Conservation (phyloP, 1,139 yeast species). For the Geotrichum phurueaensis region DNA sequence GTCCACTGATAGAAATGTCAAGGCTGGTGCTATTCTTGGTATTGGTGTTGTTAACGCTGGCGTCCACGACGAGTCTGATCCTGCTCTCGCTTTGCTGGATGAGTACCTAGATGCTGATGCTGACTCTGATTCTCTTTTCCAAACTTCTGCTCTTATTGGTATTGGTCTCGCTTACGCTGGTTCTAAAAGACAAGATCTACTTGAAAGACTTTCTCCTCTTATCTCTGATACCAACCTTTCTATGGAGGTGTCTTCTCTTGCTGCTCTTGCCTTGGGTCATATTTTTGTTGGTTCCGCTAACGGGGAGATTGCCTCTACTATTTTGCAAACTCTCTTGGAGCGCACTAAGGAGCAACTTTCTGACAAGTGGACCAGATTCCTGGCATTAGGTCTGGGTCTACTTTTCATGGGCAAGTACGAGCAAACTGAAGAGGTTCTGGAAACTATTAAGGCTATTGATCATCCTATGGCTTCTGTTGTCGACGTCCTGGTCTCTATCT, state of each 20-base stretch:
- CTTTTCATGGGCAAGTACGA: conserved; percentile 92
- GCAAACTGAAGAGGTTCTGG: conserved; percentile 90
- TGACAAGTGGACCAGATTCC: conserved; percentile 80
- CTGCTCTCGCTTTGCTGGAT: conserved; percentile 73
- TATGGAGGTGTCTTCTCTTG: conserved; percentile 74
- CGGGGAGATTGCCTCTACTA: conserved; percentile 87
- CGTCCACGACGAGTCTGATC: conserved; percentile 93
- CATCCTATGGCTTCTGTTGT: conserved; percentile 89
- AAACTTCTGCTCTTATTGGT: conserved; percentile 81
- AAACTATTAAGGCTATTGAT: conserved; percentile 90
- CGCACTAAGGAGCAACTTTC: conserved; percentile 72
- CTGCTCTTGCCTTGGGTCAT: conserved; percentile 90
- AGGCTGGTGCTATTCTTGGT: conserved; percentile 95
- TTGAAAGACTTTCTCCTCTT: conserved; percentile 73
- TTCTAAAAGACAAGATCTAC: conserved; percentile 77
- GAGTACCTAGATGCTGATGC: conserved; percentile 59
- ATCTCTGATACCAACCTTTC: conserved; percentile 73
- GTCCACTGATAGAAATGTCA: conserved; percentile 77
- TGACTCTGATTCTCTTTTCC: conserved; percentile 39
- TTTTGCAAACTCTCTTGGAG: conserved; percentile 83
- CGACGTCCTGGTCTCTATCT: conserved; percentile 82
- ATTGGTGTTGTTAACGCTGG: conserved; percentile 93
- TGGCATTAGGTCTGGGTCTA: conserved; percentile 88
- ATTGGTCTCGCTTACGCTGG: conserved; percentile 96
- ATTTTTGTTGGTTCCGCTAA: conserved; percentile 94